A percentile compares a stretch with the other conserved stretches of the same genome.
Evolutionary conservation across 441 rosid species (phyloP).

Genomic region (Populus hybrid): DNA sequence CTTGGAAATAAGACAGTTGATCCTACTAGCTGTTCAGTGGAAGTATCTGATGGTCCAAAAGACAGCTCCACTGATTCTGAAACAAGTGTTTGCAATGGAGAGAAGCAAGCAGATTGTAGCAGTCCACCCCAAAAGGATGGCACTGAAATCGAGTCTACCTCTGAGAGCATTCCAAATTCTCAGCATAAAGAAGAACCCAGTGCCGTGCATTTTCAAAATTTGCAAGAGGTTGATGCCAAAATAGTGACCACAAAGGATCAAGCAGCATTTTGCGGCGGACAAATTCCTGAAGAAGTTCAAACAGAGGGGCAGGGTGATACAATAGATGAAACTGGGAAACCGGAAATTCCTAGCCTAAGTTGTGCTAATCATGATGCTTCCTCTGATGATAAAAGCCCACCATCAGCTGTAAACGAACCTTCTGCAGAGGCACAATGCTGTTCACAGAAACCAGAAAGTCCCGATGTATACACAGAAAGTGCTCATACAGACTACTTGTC

Average conservation of each 20-base stretch:
- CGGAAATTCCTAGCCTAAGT: conserved; percentile 16
- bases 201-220: conserved; percentile 32
- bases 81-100: conserved; percentile 39
- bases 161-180: conserved; percentile 27
- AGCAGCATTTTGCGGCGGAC: conserved; percentile 22
- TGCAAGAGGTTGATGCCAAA: conserved; percentile 35
- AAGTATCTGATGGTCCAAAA: conserved; percentile 49
- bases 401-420: conserved; percentile 29
- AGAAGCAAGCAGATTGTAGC: conserved; percentile 35
- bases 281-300: conserved; percentile 33
- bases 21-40: conserved; percentile 48
- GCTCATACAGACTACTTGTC: conserved; percentile 27
- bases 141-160: conserved; percentile 24
- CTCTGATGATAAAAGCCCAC: conserved; percentile 27
- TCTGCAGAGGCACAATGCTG: conserved; percentile 16
- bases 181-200: conserved; percentile 31
- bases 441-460: conserved; percentile 28
- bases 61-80: conserved; percentile 53
- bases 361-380: conserved; percentile 13
- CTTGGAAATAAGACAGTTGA: conserved; percentile 70
- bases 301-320: conserved; percentile 23
- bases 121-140: conserved; percentile 33
- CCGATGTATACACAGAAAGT: conserved; percentile 29
- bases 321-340: conserved; percentile 25
- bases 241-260: conserved; percentile 32